These are phyloP conservation scores for Neurospora terricola DNA, from an alignment of 495 filamentous ascomycete genomes.

Conservation along the genomic window DNA sequence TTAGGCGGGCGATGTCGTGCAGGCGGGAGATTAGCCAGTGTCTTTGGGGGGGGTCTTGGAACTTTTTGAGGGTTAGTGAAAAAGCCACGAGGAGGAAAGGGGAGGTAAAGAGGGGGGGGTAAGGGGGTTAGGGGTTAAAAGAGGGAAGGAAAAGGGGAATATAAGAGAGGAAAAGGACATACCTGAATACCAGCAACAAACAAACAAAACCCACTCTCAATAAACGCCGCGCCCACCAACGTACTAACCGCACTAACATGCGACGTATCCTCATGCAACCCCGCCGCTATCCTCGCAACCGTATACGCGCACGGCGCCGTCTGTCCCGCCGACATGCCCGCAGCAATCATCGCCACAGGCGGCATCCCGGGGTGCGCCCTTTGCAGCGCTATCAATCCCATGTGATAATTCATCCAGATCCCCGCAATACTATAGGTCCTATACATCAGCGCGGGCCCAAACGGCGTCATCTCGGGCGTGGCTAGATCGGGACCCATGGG, in stretches of 20 bases:
- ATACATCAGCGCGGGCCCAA: slow-evolving; percentile 74
- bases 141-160: no score
- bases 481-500: slow-evolving; percentile 67
- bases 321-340: slow-evolving; percentile 56
- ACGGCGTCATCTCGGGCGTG: slow-evolving; percentile 50
- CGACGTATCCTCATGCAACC: slow-evolving; percentile 57
- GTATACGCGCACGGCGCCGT: slow-evolving; percentile 61
- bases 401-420: slow-evolving; percentile 77
- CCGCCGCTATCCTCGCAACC: slow-evolving; percentile 74
- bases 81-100: no score
- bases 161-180: not conserved
- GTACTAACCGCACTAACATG: slow-evolving; percentile 57
- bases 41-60: slow-evolving; percentile 58
- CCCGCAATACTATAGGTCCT: slow-evolving; percentile 77
- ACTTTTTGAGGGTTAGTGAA: no score
- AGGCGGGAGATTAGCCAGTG: slow-evolving; percentile 66
- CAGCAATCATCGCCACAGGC: slow-evolving; percentile 78
- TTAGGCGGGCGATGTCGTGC: slow-evolving; percentile 63
- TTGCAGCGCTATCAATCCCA: slow-evolving; percentile 65
- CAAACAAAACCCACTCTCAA: slow-evolving; percentile 66
- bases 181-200: slow-evolving; percentile 77
- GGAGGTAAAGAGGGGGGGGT: not conserved
- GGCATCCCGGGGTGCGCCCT: slow-evolving; percentile 84
- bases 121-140: no score
- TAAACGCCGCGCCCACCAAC: slow-evolving; percentile 67